Base-by-base conservation (phyloP, 345 rosid genomes). In the Acer campestre region DNA sequence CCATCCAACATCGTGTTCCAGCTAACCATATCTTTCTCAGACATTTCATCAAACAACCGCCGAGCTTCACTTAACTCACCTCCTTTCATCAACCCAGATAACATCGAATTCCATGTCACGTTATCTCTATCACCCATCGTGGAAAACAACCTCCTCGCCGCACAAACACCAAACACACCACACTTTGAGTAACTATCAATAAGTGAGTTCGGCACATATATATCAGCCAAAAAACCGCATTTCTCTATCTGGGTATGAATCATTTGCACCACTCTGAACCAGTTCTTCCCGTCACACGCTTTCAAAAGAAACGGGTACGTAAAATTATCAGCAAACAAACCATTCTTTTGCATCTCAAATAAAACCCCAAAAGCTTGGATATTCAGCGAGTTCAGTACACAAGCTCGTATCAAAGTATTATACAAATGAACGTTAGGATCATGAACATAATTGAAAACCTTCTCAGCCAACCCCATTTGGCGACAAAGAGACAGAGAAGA, bases 1-100 rank as follows among this genome's bases (percentile, higher is more conserved):
- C 92, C 99, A 87, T 93, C 99, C 82, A 93, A 76, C 70, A 95
- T 85, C 2, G 92, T 86, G 55, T 95, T 95, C 95, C 98, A 93
- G 81, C 95, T 93, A 78, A 95, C 80, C 40, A 80, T 63, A 84
- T 93, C 98, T 82, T 80, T 90, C 10, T 64, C 73, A 7, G 95
- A 95, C 90, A 90, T 93, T 93, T 90, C 87, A 61, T 90, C 92
- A n/a, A 95, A 95, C 87, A 95, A 29, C 4, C 75, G 58, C 23
- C 87, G 85, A 3, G 96, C 99, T 71, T 83, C 86, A 22, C 49
- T 68, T 84, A 93, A 76, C 23, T 88, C 86, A 20, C 91, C 93
- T 0, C 85, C 83, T 77, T 88, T 90, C 56, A 82, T 85, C 40
- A 92, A 71, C 23, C 99, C 98, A 10, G 84, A 73, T 0, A 93